Conservation (phyloP, 148 eudicot species). For the Camellia sinensis region DNA sequence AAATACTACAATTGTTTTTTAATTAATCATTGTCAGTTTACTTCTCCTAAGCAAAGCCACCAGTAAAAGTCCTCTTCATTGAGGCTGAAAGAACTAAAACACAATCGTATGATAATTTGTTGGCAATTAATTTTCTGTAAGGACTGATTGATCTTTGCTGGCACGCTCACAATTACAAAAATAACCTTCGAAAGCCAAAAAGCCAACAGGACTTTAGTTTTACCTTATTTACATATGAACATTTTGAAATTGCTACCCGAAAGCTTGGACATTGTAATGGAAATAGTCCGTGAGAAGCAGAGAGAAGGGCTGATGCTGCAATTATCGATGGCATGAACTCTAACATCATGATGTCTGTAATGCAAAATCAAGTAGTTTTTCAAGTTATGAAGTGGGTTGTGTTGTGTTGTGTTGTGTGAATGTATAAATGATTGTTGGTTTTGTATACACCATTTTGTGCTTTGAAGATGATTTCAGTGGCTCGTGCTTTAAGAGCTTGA, state of each 20-base stretch:
- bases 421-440: neutral
- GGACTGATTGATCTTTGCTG: no score
- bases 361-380: neutral
- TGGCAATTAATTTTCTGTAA: no score
- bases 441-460: constrained; percentile 38
- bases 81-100: no score
- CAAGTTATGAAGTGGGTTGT: neutral
- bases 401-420: no score
- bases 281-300: constrained; percentile 46
- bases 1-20: no score
- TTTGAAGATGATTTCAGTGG: constrained; percentile 50
- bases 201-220: neutral
- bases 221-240: constrained; percentile 22
- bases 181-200: no score
- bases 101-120: no score
- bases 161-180: no score
- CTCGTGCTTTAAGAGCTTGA: constrained; percentile 39
- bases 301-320: constrained; percentile 54
- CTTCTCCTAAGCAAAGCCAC: no score
- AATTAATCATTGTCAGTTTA: no score
- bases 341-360: constrained; percentile 37
- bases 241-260: constrained; percentile 31
- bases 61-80: no score
- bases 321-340: constrained; percentile 53
- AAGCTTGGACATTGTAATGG: constrained; percentile 42